A percentile compares a stretch with the other conserved stretches of the same genome.
These are phyloP conservation scores for Cryptomeria japonica DNA, from an alignment of 75 land plant species.

Conservation along the genomic window DNA sequence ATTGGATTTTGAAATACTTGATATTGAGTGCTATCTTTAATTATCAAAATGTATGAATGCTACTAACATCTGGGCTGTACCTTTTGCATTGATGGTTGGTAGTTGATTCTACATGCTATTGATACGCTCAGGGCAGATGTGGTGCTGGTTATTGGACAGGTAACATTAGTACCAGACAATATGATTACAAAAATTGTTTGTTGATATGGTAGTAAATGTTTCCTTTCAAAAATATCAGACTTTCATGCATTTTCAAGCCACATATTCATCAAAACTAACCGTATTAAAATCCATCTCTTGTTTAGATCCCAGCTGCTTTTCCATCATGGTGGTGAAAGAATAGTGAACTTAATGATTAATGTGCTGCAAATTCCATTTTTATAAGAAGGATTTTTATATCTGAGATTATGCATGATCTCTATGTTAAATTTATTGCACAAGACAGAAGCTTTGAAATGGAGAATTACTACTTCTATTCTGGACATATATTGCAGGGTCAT, in stretches of 20 bases:
- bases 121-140: constrained; percentile 88
- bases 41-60: constrained; percentile 4
- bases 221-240: not conserved
- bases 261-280: not conserved
- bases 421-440: not conserved
- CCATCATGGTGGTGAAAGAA: not conserved
- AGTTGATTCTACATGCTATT: constrained; percentile 93
- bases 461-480: not conserved
- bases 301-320: not conserved
- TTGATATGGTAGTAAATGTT: not conserved
- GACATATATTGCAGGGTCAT: not conserved
- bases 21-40: not conserved
- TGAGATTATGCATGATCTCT: not conserved
- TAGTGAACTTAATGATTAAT: not conserved
- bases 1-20: not conserved
- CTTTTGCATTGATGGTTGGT: constrained; percentile 24
- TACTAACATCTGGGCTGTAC: not conserved
- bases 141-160: constrained; percentile 95
- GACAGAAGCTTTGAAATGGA: not conserved
- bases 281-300: not conserved
- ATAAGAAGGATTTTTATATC: not conserved
- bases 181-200: not conserved
- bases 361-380: not conserved
- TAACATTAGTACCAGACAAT: constrained; percentile 15
- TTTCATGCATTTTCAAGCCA: not conserved